Base-by-base conservation (phyloP, 805 yeast species). In the Wickerhamomyces chaumierensis region DNA sequence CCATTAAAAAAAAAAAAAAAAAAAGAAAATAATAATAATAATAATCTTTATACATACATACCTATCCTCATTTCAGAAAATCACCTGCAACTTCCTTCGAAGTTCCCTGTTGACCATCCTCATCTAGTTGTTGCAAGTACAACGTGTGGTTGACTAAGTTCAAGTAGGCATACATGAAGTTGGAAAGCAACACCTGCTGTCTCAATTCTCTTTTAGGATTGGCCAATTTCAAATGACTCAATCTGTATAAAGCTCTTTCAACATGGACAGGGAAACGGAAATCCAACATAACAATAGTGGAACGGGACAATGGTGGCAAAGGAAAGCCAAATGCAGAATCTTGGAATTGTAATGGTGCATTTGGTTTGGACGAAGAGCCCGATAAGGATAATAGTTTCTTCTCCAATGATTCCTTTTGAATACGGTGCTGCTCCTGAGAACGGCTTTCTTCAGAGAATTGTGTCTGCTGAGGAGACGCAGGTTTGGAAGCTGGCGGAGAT, bases 121-220 rank as follows among this genome's bases (percentile, higher is more conserved):
- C 70, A 27, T 65, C 71, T 43, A 65, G 57, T 43, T 78, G 85
- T 50, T 82, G 90, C 44, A 83, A 58, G 57, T 80, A 85, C 48
- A 82, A 65, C 14, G 90, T 88, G 56, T 90, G 96, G 58, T 90
- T 94, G 40, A 92, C 95, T 59, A 92, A 66, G 55, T 92, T 90
- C 66, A 92, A 70, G 60, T 92, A 92, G 0, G 96, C 90, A 56
- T 92, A 92, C 98, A 92, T 92, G 72, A 92, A 92, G 57, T 92
- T 92, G 42, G 96, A 85, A 46, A 92, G 62, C 36, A 92, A 58
- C 2, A 92, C 98, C 57, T 92, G 98, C 57, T 92, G 96, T 31
- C 87, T 70, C 44, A 92, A 63, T 21, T 94, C 92, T 42, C 97
- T 67, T 54, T 86, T 82, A 1, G 97, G 90, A 58, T 92, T 94